A percentile compares a stretch with the other conserved stretches of the same genome.
Evolutionary conservation across 441 rosid species (phyloP).

Genomic region (Isatis lusitanica): DNA sequence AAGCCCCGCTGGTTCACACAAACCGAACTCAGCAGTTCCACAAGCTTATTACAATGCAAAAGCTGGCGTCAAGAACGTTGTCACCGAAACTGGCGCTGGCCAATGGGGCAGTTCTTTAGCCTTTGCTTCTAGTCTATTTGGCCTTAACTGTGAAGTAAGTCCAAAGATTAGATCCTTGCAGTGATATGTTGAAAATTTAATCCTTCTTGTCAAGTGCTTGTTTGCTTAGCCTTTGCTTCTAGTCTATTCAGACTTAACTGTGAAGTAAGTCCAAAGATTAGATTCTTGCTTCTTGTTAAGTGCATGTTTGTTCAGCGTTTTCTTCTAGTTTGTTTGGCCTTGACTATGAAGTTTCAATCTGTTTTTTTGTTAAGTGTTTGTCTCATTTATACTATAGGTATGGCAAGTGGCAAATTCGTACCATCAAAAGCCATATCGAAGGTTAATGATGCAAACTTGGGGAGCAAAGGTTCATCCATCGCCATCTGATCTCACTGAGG

Average conservation of each 20-base stretch:
- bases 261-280: too few species aligned
- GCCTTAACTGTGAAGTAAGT: constrained; percentile 74
- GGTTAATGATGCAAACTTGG: constrained; percentile 98
- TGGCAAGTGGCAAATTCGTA: constrained; percentile 97
- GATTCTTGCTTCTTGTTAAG: background rate
- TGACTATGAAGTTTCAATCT: too few species aligned
- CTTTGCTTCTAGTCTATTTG: constrained; percentile 86
- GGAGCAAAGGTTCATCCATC: constrained; percentile 95
- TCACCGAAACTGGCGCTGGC: constrained; percentile 96
- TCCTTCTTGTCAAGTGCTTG: background rate
- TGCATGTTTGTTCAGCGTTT: too few species aligned
- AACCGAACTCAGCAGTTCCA: constrained; percentile 85
- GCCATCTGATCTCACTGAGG: constrained; percentile 66
- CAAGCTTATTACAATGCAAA: constrained; percentile 81
- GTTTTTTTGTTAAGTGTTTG: background rate
- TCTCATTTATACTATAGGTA: constrained; percentile 58
- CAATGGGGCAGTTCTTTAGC: constrained; percentile 96
- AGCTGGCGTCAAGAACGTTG: constrained; percentile 74
- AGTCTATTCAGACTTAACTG: too few species aligned
- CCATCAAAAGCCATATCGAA: constrained; percentile 87
- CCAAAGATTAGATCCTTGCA: background rate
- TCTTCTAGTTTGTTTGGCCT: too few species aligned
- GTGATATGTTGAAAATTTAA: background rate
- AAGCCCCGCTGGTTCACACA: constrained; percentile 98
- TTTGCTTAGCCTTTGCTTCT: too few species aligned